Evolutionary conservation across 2,329 filamentous ascomycete species (phyloP), one percentile per base, ranked within the genome.

Genomic region (Exserohilum rostratum): DNA sequence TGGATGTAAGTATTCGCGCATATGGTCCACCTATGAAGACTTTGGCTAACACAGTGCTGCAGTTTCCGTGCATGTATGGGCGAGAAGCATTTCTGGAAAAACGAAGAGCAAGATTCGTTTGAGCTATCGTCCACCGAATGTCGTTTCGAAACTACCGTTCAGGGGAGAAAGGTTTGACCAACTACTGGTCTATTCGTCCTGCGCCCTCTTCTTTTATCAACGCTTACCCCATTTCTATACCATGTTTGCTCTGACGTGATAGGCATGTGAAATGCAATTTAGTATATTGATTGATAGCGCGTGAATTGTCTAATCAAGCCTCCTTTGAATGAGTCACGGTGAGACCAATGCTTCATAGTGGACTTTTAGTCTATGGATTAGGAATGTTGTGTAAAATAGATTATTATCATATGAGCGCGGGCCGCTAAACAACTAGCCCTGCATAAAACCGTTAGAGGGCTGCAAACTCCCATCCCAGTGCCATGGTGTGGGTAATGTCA

Each of bases 1-100:
- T 68, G 66, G 66, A 65, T 68, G 39, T 43, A 43, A 30, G 39
- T 43, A 4, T 17, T 7, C 34, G 3, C n/a, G 13, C 35, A 20
- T 22, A 10, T 20, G 4, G 2, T 17, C 10, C 12, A 11, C 3
- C 3, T 15, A 12, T 2, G 6, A 29, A 30, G 18, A 10, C 39
- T 17, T 18, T 13, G 6, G 10, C 39, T 43, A 30, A 43, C 25
- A 30, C 2, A 5, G 7, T 3, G 3, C 17, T 13, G 2, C 6
- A 43, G 39, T 38, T 63, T 68, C 13, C 65, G 66, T 22, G 57
- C 59, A 9, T 51, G 61, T 27, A 67, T 60, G 51, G 66, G 66
- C 13, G 65, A 68, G 25, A 62, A 60, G 47, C 55, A 58, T 20
- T 68, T 67, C 46, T 68, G 65, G 66, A 65, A 58, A 35, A 42